Base-by-base conservation (phyloP, 108 stramenopile species). In the Cyclotella sp. region DNA sequence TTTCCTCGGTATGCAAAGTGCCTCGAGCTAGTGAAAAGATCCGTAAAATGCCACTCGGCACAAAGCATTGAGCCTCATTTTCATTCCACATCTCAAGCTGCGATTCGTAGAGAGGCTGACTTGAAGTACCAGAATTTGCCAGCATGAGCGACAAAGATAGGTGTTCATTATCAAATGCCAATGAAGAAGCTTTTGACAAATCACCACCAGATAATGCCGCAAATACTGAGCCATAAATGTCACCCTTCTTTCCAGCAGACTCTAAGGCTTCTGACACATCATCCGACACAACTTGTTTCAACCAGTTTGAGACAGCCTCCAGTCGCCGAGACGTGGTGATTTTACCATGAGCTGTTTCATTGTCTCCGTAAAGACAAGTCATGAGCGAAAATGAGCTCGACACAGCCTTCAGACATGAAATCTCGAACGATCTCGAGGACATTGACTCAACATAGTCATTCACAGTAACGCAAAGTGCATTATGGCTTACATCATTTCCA, bases 121-220 rank as follows among this genome's bases (percentile, higher is more conserved):
- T 52, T 63, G 75, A 74, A 39, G 66, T 45, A 53, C 78, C 71
- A 30, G 86, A 41, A 49, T 69, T 79, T 27, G 88, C 78, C 9
- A 91, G 54, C 41, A 91, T 70, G 22, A 89, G 66, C n/a, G 92
- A 83, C 24, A 95, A 82, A 19, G 87, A 77, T 45, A 73, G 63
- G 53, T 84, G 54, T 0, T 91, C 90, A 53, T 58, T 53, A 12
- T 82, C 83, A 11, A 75, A 72, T 13, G 94, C 92, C 27, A 93
- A 63, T 34, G 79, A 74, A 19, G 82, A 83, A 24, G 94, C 91
- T 24, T 63, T 78, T 9, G 72, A 62, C 0, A 79, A 44, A 66
- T 95, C 88, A 19, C 89, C 94, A 15, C 91, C 85, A 47, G 75
- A 84, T 10, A 95, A 54, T 12, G 94, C 91, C 16, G 85, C 85